Percentiles rank a stretch among this genome's conserved stretches.
phyloP scores from a whole-genome alignment of 1,284 basidiomycete genomes.

The Heliocybe sulcata region DNA sequence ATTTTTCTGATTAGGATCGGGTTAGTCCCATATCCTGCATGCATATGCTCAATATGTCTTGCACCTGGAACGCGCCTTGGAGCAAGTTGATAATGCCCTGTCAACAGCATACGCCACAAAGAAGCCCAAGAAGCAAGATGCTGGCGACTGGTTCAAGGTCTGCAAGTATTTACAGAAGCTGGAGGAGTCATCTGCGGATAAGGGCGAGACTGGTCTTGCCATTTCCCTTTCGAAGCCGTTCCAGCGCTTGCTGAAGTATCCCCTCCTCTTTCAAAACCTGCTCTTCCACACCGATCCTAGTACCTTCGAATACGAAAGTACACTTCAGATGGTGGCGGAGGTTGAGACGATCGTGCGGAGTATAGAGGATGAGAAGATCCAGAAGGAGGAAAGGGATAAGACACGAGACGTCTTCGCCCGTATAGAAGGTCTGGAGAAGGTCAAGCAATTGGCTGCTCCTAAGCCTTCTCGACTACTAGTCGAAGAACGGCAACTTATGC shows the following conservation, averaged over 20 bases:
- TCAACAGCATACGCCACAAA: constrained; percentile 55
- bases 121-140: constrained; percentile 74
- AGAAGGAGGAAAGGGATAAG: constrained; percentile 91
- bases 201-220: constrained; percentile 88
- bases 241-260: constrained; percentile 94
- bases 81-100: constrained; percentile 79
- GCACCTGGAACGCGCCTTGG: constrained; percentile 84
- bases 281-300: constrained; percentile 95
- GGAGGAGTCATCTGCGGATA: constrained; percentile 75
- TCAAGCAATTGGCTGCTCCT: constrained; percentile 80
- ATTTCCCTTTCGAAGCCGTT: constrained; percentile 97
- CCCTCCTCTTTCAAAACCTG: constrained; percentile 95
- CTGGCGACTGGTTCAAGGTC: constrained; percentile 69
- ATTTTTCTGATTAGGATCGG: constrained; percentile 10
- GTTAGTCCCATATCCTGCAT: constrained; percentile 83
- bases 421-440: constrained; percentile 92
- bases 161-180: constrained; percentile 66
- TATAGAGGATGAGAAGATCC: constrained; percentile 97
- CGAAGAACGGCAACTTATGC: constrained; percentile 55
- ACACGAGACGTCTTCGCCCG: constrained; percentile 92
- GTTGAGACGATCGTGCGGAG: constrained; percentile 93
- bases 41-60: constrained; percentile 91
- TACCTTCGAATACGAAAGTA: constrained; percentile 95
- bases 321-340: constrained; percentile 93
- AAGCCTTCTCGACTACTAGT: constrained; percentile 85